Evolutionary conservation across 2,329 filamentous ascomycete genomes (phyloP).

Genomic region (Neonectria ditissima): DNA sequence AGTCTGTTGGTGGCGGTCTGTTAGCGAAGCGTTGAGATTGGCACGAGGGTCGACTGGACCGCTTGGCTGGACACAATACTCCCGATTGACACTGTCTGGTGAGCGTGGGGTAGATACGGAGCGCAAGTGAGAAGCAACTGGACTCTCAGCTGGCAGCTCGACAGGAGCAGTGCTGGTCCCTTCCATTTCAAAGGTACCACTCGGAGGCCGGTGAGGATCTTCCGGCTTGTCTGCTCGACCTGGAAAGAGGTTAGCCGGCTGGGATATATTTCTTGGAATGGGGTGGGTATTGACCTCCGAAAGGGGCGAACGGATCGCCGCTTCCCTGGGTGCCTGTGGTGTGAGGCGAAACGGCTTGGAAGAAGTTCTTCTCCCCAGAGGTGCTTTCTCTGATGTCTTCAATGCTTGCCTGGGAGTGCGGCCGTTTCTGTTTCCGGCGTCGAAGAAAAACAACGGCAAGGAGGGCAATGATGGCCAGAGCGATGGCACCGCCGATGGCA

Average conservation of each 20-base stretch:
- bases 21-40: conserved; percentile 49
- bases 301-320: conserved; percentile 57
- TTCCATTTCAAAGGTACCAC: conserved; percentile 54
- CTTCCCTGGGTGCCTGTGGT: conserved; percentile 42
- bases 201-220: conserved; percentile 43
- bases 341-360: conserved; percentile 42
- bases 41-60: conserved; percentile 47
- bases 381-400: conserved; percentile 30
- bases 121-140: not conserved
- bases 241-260: conserved; percentile 37
- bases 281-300: conserved; percentile 54
- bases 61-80: conserved; percentile 27
- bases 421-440: conserved; percentile 29
- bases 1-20: conserved; percentile 44
- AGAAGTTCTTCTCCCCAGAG: conserved; percentile 46
- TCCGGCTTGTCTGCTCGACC: conserved; percentile 50
- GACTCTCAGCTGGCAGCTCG: conserved; percentile 49
- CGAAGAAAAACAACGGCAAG: conserved; percentile 39
- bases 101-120: conserved; percentile 23
- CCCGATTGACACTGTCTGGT: conserved; percentile 16
- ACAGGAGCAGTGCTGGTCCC: conserved; percentile 47
- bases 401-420: conserved; percentile 2
- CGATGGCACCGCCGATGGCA: conserved; percentile 45
- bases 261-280: not conserved
- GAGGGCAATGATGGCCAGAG: conserved; percentile 43